Base-by-base conservation (phyloP, 192 early-diverging fungal species). In the Gorgonomyces haynaldii region DNA sequence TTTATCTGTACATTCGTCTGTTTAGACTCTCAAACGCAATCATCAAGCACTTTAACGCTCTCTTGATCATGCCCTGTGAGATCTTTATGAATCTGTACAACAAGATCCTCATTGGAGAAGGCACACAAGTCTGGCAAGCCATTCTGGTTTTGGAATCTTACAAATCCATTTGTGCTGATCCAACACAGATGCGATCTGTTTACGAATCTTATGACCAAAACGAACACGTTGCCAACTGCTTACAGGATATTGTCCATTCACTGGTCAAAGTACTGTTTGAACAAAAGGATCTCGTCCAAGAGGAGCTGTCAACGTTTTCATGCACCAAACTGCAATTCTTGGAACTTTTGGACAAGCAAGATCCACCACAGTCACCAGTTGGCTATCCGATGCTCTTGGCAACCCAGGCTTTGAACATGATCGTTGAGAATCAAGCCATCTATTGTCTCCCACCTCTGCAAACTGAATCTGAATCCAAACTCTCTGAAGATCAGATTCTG, bases 321-420 rank as follows among this genome's bases (percentile, higher is more conserved):
- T 22, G 53, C 16, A 44, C 70, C 45, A 67, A 71, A 38, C 43
- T 60, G 8, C 58, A 69, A 40, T 64, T 87, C 57, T 62, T 93
- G 42, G 85, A 90, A 63, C 88, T 90, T 61, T 72, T 98, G 23
- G 96, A 98, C 56, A 96, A 95, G 59, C 64, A 75, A 5, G 91
- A 93, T 10, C 83, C 91, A 16, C 96, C 96, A 2, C 39, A 58
- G 0, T 75, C 93, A 17, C 91, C 96, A 0, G 89, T 91, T 17
- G 85, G 81, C 2, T 98, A 98, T 52, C 52, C 90, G 29, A 81
- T 84, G 32, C 82, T 81, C 48, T 63, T 96, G 8, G 75, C 86
- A 0, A 60, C 89, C n/a, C 54, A 78, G 13, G 79, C 81, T 44
- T 52, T 94, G 4, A 65, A 71, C 24, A 76, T 64, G 0, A 72